Conservation (phyloP, 2,329 filamentous ascomycete genomes). For the Metarhizium anisopliae region DNA sequence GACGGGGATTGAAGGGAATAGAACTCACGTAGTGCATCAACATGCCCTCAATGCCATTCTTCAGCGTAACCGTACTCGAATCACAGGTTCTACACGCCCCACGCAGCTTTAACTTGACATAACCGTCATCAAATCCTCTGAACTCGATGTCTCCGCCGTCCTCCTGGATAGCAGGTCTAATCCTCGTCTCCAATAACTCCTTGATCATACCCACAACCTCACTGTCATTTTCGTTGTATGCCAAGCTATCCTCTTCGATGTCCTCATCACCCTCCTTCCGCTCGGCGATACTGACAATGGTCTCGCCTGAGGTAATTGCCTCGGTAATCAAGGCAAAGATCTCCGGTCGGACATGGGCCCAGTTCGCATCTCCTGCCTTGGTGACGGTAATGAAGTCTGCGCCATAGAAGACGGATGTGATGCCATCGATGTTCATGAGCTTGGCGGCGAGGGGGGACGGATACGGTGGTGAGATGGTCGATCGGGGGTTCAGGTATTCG, state of each 20-base stretch:
- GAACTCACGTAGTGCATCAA: slow-evolving; percentile 85
- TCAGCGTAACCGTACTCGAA: slow-evolving; percentile 90
- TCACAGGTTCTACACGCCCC: slow-evolving; percentile 95
- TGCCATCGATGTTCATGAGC: slow-evolving; percentile 86
- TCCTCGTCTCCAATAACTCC: slow-evolving; percentile 89
- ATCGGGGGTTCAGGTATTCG: slow-evolving; percentile 84
- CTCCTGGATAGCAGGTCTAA: slow-evolving; percentile 92
- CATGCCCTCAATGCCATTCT: slow-evolving; percentile 98
- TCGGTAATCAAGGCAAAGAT: slow-evolving; percentile 94
- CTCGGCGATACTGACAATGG: slow-evolving; percentile 65
- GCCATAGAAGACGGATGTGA: slow-evolving; percentile 92
- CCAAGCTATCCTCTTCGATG: slow-evolving; percentile 56
- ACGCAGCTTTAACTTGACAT: slow-evolving; percentile 77
- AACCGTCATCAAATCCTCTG: slow-evolving; percentile 73
- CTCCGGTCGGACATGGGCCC: slow-evolving; percentile 92
- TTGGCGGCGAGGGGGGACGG: slow-evolving; percentile 85
- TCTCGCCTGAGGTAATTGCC: slow-evolving; percentile 73
- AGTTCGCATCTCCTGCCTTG: slow-evolving; percentile 79
- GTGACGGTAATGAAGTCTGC: slow-evolving; percentile 94
- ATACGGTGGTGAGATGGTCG: slow-evolving; percentile 79
- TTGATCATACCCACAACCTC: slow-evolving; percentile 99
- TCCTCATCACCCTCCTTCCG: slow-evolving; percentile 42
- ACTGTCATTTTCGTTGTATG: slow-evolving; percentile 81
- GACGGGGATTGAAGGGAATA: background rate
- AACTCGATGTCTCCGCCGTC: slow-evolving; percentile 98